Conservation (phyloP, 306 rosid genomes). For the Vachellia pachyceras region DNA sequence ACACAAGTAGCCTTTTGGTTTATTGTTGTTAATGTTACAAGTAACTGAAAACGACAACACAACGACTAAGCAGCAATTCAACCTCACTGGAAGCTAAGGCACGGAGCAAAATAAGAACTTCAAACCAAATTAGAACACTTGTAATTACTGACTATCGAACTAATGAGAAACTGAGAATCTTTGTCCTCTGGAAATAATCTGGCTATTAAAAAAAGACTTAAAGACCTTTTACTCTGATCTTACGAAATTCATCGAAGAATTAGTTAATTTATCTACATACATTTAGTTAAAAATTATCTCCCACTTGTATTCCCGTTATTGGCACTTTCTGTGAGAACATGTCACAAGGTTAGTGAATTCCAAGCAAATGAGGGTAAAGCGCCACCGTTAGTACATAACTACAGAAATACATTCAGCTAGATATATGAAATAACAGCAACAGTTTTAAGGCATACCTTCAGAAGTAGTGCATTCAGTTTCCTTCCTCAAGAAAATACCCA, state of each 20-base stretch:
- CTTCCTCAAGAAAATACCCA: constrained; percentile 53
- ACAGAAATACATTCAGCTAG: neutral
- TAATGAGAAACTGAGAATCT: neutral
- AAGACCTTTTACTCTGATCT: neutral
- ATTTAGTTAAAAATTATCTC: neutral
- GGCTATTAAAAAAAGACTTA: neutral
- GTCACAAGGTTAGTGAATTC: neutral
- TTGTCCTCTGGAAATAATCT: constrained; percentile 1
- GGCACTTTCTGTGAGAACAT: neutral
- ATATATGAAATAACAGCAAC: neutral
- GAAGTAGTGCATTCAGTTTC: constrained; percentile 56
- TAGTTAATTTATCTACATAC: neutral
- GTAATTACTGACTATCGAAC: neutral
- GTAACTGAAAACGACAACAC: neutral
- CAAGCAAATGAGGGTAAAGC: neutral
- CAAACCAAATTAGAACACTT: neutral
- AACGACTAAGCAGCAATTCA: neutral
- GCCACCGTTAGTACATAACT: neutral
- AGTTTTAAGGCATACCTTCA: constrained; percentile 50
- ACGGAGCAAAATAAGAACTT: neutral
- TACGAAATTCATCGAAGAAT: neutral
- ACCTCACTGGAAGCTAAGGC: neutral
- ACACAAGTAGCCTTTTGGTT: neutral
- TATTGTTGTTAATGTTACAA: neutral
- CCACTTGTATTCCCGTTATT: neutral